phyloP scores from a whole-genome alignment of 1,284 basidiomycete genomes.

The Cutaneotrichosporon sp. region DNA sequence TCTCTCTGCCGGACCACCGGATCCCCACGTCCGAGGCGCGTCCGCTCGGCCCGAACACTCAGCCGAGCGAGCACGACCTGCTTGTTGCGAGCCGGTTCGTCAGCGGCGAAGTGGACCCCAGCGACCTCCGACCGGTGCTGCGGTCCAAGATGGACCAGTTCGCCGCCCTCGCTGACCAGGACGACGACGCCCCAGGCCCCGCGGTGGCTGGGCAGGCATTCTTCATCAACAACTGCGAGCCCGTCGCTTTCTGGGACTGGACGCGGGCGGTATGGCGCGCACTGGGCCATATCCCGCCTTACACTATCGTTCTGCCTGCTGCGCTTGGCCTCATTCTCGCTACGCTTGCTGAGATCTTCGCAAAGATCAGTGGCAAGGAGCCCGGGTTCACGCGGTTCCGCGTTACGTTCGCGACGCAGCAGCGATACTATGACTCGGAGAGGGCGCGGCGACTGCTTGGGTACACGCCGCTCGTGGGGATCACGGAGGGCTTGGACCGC shows the following conservation, averaged over 20 bases:
- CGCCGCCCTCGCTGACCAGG: conserved; percentile 45
- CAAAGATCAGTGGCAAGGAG: conserved; percentile 70
- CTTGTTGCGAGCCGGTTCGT: conserved; percentile 61
- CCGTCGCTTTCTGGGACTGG: conserved; percentile 95
- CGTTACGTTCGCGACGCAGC: conserved; percentile 63
- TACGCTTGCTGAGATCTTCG: conserved; percentile 66
- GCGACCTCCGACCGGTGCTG: conserved; percentile 56
- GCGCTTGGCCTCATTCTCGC: conserved; percentile 66
- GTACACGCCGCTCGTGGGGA: conserved; percentile 83
- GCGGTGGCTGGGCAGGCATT: conserved; percentile 87
- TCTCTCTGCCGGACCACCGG: conserved; percentile 59
- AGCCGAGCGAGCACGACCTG: conserved; percentile 55
- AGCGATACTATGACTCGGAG: conserved; percentile 91
- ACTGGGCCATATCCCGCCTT: conserved; percentile 59
- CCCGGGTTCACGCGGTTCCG: conserved; percentile 86
- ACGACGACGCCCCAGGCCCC: conserved; percentile 25
- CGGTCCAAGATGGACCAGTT: conserved; percentile 58
- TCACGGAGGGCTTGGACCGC: conserved; percentile 79
- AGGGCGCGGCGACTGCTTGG: conserved; percentile 86
- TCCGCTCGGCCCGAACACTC: conserved; percentile 71
- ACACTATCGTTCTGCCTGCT: conserved; percentile 60
- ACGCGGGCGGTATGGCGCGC: conserved; percentile 77
- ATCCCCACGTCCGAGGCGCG: conserved; percentile 72
- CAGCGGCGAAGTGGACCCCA: conserved; percentile 45
- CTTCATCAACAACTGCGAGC: conserved; percentile 97